A percentile compares a stretch with the other conserved stretches of the same genome.
Conservation (phyloP, 2,329 filamentous ascomycete genomes). For the Colletotrichum plurivorum region DNA sequence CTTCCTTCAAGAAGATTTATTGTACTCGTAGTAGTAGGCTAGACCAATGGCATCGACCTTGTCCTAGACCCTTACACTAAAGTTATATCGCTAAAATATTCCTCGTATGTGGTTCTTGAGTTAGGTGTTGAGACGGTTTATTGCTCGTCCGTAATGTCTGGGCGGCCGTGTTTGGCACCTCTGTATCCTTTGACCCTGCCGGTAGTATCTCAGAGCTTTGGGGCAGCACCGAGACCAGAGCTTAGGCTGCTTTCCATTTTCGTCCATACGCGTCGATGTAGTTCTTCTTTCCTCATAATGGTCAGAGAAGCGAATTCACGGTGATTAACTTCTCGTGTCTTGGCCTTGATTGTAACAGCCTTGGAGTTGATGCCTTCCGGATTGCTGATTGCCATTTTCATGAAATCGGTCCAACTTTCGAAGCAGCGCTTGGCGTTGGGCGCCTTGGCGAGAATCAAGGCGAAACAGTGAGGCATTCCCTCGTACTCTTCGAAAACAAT, state of each 20-base stretch:
- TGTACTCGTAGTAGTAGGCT: no score
- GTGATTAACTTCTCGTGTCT: conserved; percentile 63
- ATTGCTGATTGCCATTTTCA: conserved; percentile 56
- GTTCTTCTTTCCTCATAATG: conserved; percentile 58
- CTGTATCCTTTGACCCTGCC: neutral
- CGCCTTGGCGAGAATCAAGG: conserved; percentile 65
- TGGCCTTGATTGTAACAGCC: conserved; percentile 64
- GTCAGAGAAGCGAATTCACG: conserved; percentile 60
- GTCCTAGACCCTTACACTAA: no score
- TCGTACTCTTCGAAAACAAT: conserved; percentile 82
- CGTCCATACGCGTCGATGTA: conserved; percentile 55
- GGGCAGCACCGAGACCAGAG: conserved; percentile 42
- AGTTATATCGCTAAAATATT: no score
- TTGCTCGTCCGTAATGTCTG: no score
- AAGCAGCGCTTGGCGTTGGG: conserved; percentile 66
- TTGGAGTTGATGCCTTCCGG: conserved; percentile 52
- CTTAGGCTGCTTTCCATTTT: conserved; percentile 41
- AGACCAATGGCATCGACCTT: no score
- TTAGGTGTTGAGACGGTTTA: no score
- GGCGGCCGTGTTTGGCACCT: no score
- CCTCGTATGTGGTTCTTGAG: no score
- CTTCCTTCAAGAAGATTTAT: no score
- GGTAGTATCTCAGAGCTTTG: conserved; percentile 48
- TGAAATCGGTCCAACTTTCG: conserved; percentile 70
- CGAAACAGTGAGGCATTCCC: conserved; percentile 85